phyloP scores from a whole-genome alignment of 2,329 filamentous ascomycete species.

The Ophiocordyceps sinensis region DNA sequence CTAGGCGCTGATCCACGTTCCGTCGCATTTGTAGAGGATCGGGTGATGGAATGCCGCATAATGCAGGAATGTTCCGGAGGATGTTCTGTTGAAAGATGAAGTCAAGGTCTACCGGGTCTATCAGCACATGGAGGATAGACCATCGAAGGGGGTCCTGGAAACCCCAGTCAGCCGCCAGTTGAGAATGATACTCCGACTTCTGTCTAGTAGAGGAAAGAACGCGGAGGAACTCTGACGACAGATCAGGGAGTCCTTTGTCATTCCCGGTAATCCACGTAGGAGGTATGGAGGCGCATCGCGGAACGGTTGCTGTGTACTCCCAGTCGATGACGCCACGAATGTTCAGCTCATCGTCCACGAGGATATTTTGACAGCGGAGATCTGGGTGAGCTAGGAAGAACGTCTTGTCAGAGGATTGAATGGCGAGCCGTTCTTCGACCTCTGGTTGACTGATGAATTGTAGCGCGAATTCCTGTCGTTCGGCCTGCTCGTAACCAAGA shows the following conservation, averaged over 20 bases:
- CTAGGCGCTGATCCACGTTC: background rate
- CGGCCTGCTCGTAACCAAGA: background rate
- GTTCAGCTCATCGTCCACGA: background rate
- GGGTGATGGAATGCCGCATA: background rate
- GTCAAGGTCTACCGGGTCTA: background rate
- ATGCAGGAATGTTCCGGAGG: background rate
- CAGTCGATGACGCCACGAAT: background rate
- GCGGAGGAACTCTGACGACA: background rate
- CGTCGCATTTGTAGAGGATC: background rate
- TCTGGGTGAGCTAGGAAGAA: background rate
- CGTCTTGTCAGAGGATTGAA: background rate
- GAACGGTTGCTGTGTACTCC: background rate
- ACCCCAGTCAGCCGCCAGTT: background rate
- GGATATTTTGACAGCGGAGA: background rate
- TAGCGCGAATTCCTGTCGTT: background rate
- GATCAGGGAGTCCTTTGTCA: background rate
- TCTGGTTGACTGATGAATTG: background rate
- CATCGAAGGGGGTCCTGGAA: background rate
- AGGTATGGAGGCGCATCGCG: background rate
- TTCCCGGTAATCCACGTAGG: background rate
- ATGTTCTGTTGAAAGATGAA: background rate
- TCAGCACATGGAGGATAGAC: background rate
- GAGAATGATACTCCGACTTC: background rate
- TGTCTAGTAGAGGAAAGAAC: background rate
- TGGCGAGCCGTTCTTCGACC: background rate